Evolutionary conservation across 805 yeast species (phyloP).

Genomic region (Metschnikowia noctiluminum): DNA sequence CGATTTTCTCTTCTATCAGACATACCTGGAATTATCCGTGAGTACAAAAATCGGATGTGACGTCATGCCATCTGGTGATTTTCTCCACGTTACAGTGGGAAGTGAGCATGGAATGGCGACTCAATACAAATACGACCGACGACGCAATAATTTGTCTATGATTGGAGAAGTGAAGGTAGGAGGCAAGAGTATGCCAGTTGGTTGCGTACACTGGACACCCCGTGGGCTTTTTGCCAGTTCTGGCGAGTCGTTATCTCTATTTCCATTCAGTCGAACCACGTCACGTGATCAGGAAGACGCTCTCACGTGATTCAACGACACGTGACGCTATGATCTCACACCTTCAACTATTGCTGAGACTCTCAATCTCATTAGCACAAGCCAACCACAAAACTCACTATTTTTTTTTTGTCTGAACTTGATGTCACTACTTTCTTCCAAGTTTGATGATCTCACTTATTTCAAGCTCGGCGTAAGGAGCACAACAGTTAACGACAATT

Average conservation of each 20-base stretch:
- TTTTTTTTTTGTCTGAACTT: no score
- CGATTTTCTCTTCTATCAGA: background rate
- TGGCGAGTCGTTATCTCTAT: background rate
- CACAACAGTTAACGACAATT: no score
- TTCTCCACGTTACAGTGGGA: slow-evolving; percentile 8
- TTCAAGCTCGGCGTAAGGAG: no score
- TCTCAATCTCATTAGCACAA: no score
- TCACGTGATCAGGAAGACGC: slow-evolving; percentile 1
- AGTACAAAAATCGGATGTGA: slow-evolving; percentile 8
- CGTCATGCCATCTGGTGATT: background rate
- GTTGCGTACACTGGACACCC: slow-evolving; percentile 6
- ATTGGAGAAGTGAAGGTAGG: background rate
- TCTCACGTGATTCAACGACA: no score
- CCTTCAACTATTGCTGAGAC: no score
- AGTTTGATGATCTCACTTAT: no score
- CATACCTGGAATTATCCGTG: slow-evolving; percentile 1
- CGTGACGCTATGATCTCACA: no score
- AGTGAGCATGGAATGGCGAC: slow-evolving; percentile 8
- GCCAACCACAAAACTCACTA: no score
- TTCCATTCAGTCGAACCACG: background rate
- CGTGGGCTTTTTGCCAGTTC: slow-evolving; percentile 2
- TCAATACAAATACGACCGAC: slow-evolving; percentile 3
- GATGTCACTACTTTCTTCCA: no score
- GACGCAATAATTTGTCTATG: background rate
- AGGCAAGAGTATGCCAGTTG: background rate